Conservation (phyloP, 495 filamentous ascomycete genomes). For the Penicillium maclennaniae region DNA sequence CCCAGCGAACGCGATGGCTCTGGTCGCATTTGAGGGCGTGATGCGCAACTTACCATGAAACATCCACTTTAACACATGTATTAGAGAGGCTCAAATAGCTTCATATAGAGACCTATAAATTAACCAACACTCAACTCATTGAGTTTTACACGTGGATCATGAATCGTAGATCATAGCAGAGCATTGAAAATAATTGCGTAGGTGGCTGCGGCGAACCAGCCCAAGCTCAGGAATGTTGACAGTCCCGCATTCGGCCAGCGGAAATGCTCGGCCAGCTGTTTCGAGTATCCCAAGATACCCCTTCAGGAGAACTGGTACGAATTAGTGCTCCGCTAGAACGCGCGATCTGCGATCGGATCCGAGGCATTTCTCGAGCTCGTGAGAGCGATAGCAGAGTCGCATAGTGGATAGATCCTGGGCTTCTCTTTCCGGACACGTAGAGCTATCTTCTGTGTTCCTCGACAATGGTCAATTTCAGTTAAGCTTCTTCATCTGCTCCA, state of each 20-base stretch:
- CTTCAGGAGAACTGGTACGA: neutral
- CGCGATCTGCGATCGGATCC: neutral
- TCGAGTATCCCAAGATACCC: slow-evolving; percentile 13
- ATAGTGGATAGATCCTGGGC: neutral
- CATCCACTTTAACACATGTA: slow-evolving; percentile 1
- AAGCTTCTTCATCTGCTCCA: neutral
- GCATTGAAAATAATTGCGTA: neutral
- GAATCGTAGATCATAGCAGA: neutral
- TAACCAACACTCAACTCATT: no score
- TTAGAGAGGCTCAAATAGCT: neutral
- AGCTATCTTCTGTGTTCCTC: neutral
- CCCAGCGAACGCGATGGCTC: slow-evolving; percentile 90
- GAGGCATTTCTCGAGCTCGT: neutral
- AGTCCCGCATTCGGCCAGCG: slow-evolving; percentile 19
- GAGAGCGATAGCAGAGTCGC: slow-evolving; percentile 1
- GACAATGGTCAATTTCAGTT: neutral
- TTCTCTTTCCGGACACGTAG: slow-evolving; percentile 13
- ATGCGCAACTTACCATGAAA: slow-evolving; percentile 70
- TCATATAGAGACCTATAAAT: neutral
- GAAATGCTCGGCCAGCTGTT: slow-evolving; percentile 10
- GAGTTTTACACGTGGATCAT: no score
- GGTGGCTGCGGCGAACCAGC: neutral
- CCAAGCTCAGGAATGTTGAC: slow-evolving; percentile 18
- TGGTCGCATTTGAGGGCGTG: slow-evolving; percentile 88
- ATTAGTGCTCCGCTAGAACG: neutral